Base-by-base conservation (phyloP, 176 grass and related monocot species). In the Microstegium vimineum region DNA sequence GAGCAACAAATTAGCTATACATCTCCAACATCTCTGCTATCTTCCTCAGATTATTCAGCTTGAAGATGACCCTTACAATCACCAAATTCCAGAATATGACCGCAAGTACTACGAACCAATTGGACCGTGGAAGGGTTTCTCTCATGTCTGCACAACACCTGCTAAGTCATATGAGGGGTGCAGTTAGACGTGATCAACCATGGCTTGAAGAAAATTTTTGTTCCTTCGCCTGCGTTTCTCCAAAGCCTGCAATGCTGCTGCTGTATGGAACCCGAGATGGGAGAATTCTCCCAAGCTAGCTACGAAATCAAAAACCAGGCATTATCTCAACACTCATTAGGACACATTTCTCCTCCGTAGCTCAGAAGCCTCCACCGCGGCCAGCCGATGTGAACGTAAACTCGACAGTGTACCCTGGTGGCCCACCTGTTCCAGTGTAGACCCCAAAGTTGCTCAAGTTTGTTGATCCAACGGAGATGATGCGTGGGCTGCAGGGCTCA, bases 291-390 rank as follows among this genome's bases (percentile, higher is more conserved):
- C 87, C 2, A 95, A 99, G 80, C 65, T 95, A 61, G 81, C 78
- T 64, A n/a, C n/a, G n/a, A n/a, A n/a, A n/a, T n/a, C 96, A 99
- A 74, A 99, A 99, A 71, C 95, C 93, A 6, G 96, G 96, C 22
- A 87, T 95, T 73, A 88, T 99, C 73, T 99, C 93, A 37, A 95
- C 96, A 45, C 87, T 99, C 51, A 99, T 99, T 16, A 99, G 93
- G 73, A 95, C 93, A 12, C 96, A 95, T 81, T 95, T 99, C 87
- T 95, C 96, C 20, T 82, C 86, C 11, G 90, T 71, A 8, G 89
- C 90, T 15, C 93, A 93, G 12, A 99, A 82, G 54, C 91, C 93
- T 0, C 71, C 85, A 0, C 96, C 96, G 0, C 87, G 93, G 62
- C 85, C 93, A 0, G 81, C 91, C 0, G 92, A 99, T 5, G 96